A percentile compares a stretch with the other conserved stretches of the same genome.
Conservation (phyloP, 106 monocot species). For the Posidonia australis region DNA sequence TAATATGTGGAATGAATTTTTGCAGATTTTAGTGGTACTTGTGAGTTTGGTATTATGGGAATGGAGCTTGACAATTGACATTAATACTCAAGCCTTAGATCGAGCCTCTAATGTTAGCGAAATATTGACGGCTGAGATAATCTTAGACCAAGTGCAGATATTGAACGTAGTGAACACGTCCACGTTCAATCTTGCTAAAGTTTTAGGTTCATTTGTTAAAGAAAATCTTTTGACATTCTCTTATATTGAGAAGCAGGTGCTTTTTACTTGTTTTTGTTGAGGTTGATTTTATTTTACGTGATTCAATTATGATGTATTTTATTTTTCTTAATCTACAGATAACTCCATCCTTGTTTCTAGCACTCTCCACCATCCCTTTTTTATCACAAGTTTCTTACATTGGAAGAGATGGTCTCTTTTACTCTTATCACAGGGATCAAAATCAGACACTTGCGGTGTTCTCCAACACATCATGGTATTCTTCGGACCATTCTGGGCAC, state of each 20-base stretch:
- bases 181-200: neutral
- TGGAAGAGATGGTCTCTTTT: neutral
- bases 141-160: neutral
- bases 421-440: neutral
- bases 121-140: neutral
- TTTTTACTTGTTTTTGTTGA: neutral
- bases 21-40: slow-evolving; percentile 2
- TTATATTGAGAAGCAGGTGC: neutral
- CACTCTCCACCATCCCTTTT: neutral
- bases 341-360: neutral
- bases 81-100: neutral
- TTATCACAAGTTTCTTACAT: slow-evolving; percentile 2
- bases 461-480: neutral
- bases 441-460: neutral
- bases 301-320: neutral
- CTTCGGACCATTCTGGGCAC: neutral
- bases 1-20: neutral
- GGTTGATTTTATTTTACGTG: neutral
- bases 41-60: slow-evolving; percentile 5
- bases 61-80: neutral
- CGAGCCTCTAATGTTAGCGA: neutral
- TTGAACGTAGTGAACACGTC: neutral
- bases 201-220: neutral
- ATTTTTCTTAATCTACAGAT: neutral
- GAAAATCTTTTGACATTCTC: neutral